These are phyloP conservation scores for Leishmania tropica DNA, from an alignment of 208 protist genomes.

Conservation along the genomic window DNA sequence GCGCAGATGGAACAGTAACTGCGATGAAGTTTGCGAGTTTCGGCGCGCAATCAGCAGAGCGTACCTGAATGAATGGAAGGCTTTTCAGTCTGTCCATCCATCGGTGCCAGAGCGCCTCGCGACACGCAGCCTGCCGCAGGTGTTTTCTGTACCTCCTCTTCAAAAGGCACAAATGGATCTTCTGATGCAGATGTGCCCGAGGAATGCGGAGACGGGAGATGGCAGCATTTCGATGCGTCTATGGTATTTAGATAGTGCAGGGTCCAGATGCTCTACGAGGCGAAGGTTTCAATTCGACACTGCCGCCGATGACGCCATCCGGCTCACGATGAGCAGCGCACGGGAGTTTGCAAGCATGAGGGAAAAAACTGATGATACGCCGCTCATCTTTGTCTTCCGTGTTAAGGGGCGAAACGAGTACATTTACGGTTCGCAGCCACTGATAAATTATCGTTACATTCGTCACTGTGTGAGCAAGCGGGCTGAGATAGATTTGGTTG, in stretches of 20 bases:
- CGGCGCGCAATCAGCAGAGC: conserved; percentile 32
- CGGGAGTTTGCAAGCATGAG: conserved; percentile 30
- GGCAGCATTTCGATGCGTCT: conserved; percentile 42
- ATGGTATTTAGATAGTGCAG: conserved; percentile 55
- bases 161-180: conserved; percentile 50
- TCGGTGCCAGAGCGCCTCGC: conserved; percentile 35
- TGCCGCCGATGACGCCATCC: conserved; percentile 47
- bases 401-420: conserved; percentile 67
- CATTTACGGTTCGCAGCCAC: conserved; percentile 52
- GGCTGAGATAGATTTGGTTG: conserved; percentile 44
- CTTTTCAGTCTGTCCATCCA: conserved; percentile 48
- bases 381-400: conserved; percentile 52
- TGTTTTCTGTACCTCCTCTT: conserved; percentile 43
- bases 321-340: conserved; percentile 37
- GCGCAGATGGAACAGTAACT: conserved; percentile 43
- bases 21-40: conserved; percentile 48
- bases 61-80: conserved; percentile 53
- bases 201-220: conserved; percentile 15
- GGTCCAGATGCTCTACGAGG: conserved; percentile 44
- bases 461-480: conserved; percentile 60
- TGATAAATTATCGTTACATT: conserved; percentile 66
- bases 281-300: conserved; percentile 59
- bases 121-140: conserved; percentile 45
- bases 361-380: conserved; percentile 18
- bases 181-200: conserved; percentile 30